Evolutionary conservation across 495 filamentous ascomycete species (phyloP).

Genomic region (Monascus purpureus): DNA sequence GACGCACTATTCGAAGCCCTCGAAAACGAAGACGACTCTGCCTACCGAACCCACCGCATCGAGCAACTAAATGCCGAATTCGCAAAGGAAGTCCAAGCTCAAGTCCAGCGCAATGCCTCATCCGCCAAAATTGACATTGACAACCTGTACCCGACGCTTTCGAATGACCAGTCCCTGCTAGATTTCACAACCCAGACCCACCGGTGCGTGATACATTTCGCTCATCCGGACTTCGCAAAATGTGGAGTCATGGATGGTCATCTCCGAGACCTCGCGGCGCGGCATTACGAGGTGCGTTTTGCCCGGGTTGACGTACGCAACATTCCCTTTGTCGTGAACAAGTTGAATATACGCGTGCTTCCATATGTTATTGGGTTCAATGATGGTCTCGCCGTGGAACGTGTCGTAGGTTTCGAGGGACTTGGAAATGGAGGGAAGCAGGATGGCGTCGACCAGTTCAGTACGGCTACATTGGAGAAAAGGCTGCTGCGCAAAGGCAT

Average conservation of each 20-base stretch:
- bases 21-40: slow-evolving; percentile 47
- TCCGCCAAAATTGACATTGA: slow-evolving; percentile 16
- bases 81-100: slow-evolving; percentile 17
- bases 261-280: slow-evolving; percentile 44
- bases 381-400: slow-evolving; percentile 50
- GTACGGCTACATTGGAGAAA: slow-evolving; percentile 47
- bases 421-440: slow-evolving; percentile 40
- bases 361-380: slow-evolving; percentile 66
- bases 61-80: slow-evolving; percentile 58
- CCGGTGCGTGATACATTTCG: slow-evolving; percentile 60
- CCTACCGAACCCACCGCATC: slow-evolving; percentile 55
- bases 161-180: slow-evolving; percentile 51
- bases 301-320: slow-evolving; percentile 56
- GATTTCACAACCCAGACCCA: slow-evolving; percentile 53
- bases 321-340: slow-evolving; percentile 59
- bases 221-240: slow-evolving; percentile 57
- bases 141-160: slow-evolving; percentile 39
- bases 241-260: slow-evolving; percentile 57
- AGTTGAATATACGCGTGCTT: slow-evolving; percentile 52
- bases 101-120: slow-evolving; percentile 13
- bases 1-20: slow-evolving; percentile 59
- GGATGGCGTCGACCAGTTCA: slow-evolving; percentile 45
- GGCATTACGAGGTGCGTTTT: slow-evolving; percentile 57
- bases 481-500: slow-evolving; percentile 46
- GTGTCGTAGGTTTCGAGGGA: slow-evolving; percentile 65